Conservation (phyloP, 441 rosid genomes). For the Corymbia calophylla region DNA sequence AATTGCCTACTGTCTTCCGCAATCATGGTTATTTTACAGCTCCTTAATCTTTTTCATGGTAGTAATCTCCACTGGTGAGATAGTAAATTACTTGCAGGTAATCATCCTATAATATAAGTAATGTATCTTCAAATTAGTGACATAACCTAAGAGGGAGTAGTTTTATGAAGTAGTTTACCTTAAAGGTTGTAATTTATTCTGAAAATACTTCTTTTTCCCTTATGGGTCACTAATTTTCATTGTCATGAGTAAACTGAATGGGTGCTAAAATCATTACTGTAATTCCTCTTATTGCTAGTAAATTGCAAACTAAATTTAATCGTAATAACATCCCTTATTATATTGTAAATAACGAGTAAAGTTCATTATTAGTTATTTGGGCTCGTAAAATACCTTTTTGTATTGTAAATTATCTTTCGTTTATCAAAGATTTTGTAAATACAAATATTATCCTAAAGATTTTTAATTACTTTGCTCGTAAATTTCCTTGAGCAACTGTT, state of each 20-base stretch:
- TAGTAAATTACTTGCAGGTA: background rate
- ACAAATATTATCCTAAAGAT: rapidly evolving
- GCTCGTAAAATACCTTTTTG: background rate
- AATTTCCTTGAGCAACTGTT: background rate
- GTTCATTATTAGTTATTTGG: background rate
- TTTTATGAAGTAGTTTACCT: background rate
- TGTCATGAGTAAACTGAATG: background rate
- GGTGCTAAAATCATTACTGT: background rate
- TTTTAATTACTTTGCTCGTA: background rate
- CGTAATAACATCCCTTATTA: background rate
- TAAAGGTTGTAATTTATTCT: background rate
- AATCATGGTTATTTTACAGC: background rate
- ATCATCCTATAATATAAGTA: background rate
- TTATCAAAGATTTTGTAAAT: background rate
- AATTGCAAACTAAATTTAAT: background rate
- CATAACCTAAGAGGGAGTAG: background rate
- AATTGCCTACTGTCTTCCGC: background rate
- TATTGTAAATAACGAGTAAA: background rate
- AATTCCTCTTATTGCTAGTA: background rate
- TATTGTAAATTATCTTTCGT: background rate
- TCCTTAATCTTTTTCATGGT: background rate
- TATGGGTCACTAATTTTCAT: background rate
- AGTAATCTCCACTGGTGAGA: too few species aligned
- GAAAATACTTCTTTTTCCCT: background rate
- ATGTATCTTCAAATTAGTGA: background rate